These are phyloP conservation scores for Penicillium aurantiogriseum DNA, from an alignment of 2,329 filamentous ascomycete species.

Conservation along the genomic window DNA sequence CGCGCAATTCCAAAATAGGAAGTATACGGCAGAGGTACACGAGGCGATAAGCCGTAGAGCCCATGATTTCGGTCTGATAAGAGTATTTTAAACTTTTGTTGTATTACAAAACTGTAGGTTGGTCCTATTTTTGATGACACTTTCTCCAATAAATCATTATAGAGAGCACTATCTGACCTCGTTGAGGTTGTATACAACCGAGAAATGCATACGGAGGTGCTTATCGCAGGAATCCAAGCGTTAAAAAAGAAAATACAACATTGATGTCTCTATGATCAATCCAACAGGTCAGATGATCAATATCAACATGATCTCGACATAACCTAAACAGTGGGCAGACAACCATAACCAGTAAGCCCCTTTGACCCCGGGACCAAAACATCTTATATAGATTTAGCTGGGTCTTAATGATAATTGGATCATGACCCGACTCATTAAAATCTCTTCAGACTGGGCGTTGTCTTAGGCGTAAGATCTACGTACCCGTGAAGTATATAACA, in stretches of 20 bases:
- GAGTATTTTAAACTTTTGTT: too few species aligned
- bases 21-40: not conserved
- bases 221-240: not conserved
- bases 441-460: not conserved
- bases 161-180: not conserved
- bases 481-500: not conserved
- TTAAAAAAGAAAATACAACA: not conserved
- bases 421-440: too few species aligned
- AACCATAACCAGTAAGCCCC: not conserved
- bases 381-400: not conserved
- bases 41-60: not conserved
- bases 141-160: not conserved
- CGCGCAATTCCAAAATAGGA: not conserved
- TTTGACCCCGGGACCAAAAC: not conserved
- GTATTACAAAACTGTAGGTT: not conserved
- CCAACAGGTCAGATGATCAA: not conserved
- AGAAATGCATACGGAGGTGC: not conserved
- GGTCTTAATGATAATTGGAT: not conserved
- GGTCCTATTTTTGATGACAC: not conserved
- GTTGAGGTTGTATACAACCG: not conserved
- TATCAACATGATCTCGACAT: not conserved
- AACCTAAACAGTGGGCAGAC: not conserved
- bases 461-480: not conserved
- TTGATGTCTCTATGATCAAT: not conserved
- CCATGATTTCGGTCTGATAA: not conserved